phyloP scores from a whole-genome alignment of 2,329 filamentous ascomycete genomes.

The Chaetoscypha palmicola region DNA sequence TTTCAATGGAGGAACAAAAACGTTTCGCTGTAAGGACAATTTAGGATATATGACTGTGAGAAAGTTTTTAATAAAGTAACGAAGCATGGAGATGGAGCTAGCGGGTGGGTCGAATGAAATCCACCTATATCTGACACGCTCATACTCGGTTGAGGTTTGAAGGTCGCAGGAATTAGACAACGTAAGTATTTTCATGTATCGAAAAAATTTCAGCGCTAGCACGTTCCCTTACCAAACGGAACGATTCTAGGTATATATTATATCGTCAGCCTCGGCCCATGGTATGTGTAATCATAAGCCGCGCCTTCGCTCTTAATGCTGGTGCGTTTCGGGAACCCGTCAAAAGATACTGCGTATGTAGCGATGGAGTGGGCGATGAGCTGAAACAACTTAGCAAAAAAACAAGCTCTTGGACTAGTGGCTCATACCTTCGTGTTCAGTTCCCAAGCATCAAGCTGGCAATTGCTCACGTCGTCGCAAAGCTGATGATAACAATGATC shows the following conservation, averaged over 20 bases:
- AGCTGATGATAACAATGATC: constrained; percentile 55
- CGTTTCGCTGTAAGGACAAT: too few species aligned
- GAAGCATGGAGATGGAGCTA: too few species aligned
- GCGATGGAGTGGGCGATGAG: constrained; percentile 68
- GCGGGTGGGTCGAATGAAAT: too few species aligned
- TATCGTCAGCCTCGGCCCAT: constrained; percentile 42
- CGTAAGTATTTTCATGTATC: too few species aligned
- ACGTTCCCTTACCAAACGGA: too few species aligned
- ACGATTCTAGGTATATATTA: constrained; percentile 32
- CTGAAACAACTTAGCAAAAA: constrained; percentile 29
- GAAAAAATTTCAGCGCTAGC: too few species aligned
- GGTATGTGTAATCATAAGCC: constrained; percentile 36
- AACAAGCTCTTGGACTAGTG: neutral
- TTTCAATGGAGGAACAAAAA: too few species aligned
- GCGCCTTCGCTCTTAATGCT: constrained; percentile 23
- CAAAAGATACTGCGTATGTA: constrained; percentile 58
- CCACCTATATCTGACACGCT: too few species aligned
- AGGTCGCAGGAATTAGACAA: too few species aligned
- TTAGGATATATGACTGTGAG: too few species aligned
- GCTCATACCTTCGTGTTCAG: constrained; percentile 47
- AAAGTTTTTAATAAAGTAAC: too few species aligned
- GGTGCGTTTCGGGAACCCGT: constrained; percentile 54
- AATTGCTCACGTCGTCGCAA: constrained; percentile 50
- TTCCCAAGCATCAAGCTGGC: constrained; percentile 53
- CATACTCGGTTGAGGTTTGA: too few species aligned